Evolutionary conservation across 106 monocot species (phyloP).

Genomic region (Vanilla planifolia): DNA sequence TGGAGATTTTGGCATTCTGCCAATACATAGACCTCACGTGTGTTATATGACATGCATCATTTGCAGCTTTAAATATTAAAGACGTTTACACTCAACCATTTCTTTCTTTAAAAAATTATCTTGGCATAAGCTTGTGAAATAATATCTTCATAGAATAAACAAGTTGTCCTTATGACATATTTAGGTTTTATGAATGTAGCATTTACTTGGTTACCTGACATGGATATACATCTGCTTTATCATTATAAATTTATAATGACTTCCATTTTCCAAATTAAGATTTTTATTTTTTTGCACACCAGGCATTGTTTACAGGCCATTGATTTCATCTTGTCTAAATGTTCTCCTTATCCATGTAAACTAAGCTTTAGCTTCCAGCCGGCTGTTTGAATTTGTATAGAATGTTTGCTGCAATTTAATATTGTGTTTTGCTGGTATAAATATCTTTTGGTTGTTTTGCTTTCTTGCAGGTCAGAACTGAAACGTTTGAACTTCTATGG

Average conservation of each 20-base stretch:
- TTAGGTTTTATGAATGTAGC: not conserved
- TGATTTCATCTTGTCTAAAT: not conserved
- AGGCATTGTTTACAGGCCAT: not conserved
- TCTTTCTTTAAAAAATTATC: too few species aligned
- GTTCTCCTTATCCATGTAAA: not conserved
- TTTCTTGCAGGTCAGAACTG: slow-evolving; percentile 54
- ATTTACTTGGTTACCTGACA: not conserved
- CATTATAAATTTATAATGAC: not conserved
- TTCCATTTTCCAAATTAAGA: not conserved
- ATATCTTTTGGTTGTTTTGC: not conserved
- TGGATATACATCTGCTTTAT: not conserved
- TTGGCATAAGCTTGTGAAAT: too few species aligned
- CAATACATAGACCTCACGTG: too few species aligned
- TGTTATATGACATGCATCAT: too few species aligned
- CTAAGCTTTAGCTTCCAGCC: not conserved
- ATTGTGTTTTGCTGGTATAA: not conserved
- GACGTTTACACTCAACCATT: too few species aligned
- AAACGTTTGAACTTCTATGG: slow-evolving; percentile 70
- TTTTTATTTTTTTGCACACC: not conserved
- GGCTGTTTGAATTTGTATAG: not conserved
- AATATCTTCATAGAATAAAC: too few species aligned
- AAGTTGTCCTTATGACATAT: not conserved
- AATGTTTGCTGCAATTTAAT: not conserved
- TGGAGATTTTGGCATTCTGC: too few species aligned
- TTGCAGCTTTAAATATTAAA: too few species aligned